phyloP scores from a whole-genome alignment of 2,329 filamentous ascomycete species.

The Cytospora piceicola region DNA sequence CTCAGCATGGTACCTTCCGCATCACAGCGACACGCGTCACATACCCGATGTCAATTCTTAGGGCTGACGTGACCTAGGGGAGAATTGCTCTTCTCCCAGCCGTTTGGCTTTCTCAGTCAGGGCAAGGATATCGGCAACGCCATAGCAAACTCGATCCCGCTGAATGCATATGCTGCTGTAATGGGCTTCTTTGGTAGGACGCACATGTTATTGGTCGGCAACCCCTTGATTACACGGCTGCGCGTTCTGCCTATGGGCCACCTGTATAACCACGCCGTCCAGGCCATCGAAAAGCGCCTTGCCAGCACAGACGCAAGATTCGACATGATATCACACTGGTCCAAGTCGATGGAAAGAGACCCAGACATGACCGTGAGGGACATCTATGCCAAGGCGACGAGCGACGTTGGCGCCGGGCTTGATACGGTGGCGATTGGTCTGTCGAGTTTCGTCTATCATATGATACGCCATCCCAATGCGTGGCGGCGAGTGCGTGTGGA shows the following conservation, averaged over 20 bases:
- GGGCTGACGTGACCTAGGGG: conserved; percentile 22
- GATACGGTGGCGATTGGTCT: conserved; percentile 34
- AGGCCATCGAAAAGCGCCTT: conserved; percentile 33
- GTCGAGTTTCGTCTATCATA: conserved; percentile 36
- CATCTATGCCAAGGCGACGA: conserved; percentile 7
- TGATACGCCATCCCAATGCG: conserved; percentile 32
- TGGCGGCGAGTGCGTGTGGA: conserved; percentile 33
- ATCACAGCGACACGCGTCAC: too few relatives aligned
- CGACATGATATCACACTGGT: conserved; percentile 37
- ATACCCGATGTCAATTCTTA: too few relatives aligned
- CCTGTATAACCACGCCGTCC: conserved; percentile 34
- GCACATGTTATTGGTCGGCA: conserved; percentile 34
- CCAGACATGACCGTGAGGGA: conserved; percentile 8
- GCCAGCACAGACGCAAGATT: conserved; percentile 34
- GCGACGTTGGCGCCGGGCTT: conserved; percentile 19
- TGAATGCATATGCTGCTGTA: conserved; percentile 31
- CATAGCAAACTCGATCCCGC: conserved; percentile 31
- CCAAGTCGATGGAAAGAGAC: conserved; percentile 18
- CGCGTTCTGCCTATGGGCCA: conserved; percentile 38
- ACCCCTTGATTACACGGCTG: conserved; percentile 37
- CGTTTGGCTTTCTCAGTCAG: conserved; percentile 36
- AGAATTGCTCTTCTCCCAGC: conserved; percentile 39
- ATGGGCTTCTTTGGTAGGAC: conserved; percentile 34
- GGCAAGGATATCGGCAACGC: conserved; percentile 39
- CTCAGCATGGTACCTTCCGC: too few relatives aligned